These are phyloP conservation scores for Geotrichum ghanense DNA, from an alignment of 805 yeast genomes.

Conservation along the genomic window DNA sequence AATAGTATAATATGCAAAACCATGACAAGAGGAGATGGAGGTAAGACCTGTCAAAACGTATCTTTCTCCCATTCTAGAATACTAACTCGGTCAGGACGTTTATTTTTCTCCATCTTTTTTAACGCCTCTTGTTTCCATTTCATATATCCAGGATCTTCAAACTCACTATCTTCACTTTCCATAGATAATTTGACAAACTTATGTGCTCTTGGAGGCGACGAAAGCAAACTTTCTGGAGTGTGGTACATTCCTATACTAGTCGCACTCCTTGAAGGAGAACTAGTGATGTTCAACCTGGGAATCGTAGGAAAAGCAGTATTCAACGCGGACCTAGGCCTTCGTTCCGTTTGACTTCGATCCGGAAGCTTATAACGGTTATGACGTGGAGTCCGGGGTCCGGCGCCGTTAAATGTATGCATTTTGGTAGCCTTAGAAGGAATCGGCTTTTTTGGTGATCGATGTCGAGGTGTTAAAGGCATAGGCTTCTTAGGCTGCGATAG, in stretches of 20 bases:
- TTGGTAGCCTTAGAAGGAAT: not conserved
- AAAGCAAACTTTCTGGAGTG: not conserved
- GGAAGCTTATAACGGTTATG: not conserved
- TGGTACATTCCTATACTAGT: not conserved
- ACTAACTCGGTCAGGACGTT: not conserved
- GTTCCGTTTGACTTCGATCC: not conserved
- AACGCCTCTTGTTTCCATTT: not conserved
- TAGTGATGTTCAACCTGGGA: not conserved
- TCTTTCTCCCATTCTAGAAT: not conserved
- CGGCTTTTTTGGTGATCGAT: not conserved
- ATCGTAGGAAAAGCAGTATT: not conserved
- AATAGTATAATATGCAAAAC: too few species aligned
- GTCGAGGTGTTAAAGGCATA: slow-evolving; percentile 37
- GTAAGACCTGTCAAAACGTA: not conserved
- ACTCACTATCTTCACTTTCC: not conserved
- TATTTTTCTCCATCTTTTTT: not conserved
- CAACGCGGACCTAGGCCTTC: not conserved
- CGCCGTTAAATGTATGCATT: not conserved
- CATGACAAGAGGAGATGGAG: too few species aligned
- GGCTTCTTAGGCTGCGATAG: slow-evolving; percentile 15
- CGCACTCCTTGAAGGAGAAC: not conserved
- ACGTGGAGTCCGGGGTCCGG: not conserved
- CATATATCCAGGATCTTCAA: not conserved
- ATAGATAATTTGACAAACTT: not conserved
- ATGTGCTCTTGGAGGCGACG: not conserved